Evolutionary conservation across 2,329 filamentous ascomycete genomes (phyloP), one percentile per base, ranked within the genome.

Genomic region (Cladorrhinum sp.): DNA sequence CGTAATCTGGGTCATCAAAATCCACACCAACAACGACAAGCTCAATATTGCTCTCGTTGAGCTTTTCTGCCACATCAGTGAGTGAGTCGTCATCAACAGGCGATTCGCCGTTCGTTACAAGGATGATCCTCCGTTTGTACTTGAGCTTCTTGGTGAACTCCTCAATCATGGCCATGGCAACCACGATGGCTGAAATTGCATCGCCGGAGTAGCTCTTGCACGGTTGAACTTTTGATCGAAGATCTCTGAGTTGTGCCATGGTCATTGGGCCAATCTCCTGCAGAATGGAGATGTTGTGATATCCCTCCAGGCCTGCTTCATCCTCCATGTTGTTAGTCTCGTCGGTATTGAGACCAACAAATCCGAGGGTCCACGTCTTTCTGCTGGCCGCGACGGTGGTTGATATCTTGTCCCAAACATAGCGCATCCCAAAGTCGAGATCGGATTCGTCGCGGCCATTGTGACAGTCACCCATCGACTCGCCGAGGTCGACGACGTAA

Each of bases 381-480:
- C 91, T 84, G 25, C 85, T 87, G 27, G 73, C 73, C 50, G 82
- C 75, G 74, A 92, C 88, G 2, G 87, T 91, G 7, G 84, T 85
- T 4, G 88, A 88, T 66, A 96, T 90, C 72, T 91, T 95, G 79
- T 98, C 93, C 93, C 93, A 99, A 54, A 98, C 84, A 76, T 96
- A 99, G 64, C 86, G 85, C 85, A 98, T 87, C 52, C 86, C 85
- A 86, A 89, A 99, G 62, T 97, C 91, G 18, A 99, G 83, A 72
- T 98, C 90, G 2, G 89, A 89, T 72, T 93, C 85, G 20, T 79
- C 72, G 66, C 95, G 86, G 24, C 89, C 91, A 76, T 85, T 81
- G 67, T 86, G 84, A 68, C 80, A 83, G 71, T 89, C 80, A 60
- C 82, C 88, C 90, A 96, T 97, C n/a, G 93, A 90, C 70, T 78